Conservation (phyloP, 1,139 yeast genomes). For the Spencermartinsiella ligniputridi region DNA sequence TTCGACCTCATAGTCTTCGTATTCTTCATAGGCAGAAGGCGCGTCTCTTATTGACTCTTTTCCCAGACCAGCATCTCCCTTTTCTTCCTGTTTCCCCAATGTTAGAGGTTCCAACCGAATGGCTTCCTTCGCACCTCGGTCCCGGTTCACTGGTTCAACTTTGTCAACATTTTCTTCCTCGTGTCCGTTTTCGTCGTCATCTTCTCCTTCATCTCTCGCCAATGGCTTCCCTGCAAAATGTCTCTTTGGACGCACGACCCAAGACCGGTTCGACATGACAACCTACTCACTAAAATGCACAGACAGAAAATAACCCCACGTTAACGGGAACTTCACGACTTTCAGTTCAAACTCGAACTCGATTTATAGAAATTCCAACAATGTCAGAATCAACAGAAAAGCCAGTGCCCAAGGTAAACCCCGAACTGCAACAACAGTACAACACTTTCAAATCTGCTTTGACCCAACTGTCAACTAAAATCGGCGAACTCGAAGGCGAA, state of each 20-base stretch:
- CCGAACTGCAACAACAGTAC: slow-evolving; percentile 40
- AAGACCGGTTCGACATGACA: no score
- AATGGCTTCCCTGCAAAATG: slow-evolving; percentile 25
- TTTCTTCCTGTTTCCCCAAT: not conserved
- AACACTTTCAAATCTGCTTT: slow-evolving; percentile 37
- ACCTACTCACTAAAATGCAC: no score
- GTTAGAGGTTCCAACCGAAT: not conserved
- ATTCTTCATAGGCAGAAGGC: not conserved
- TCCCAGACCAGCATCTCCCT: not conserved
- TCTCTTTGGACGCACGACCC: slow-evolving; percentile 12
- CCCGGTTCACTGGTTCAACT: slow-evolving; percentile 6
- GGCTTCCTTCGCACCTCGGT: not conserved
- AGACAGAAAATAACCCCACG: not conserved
- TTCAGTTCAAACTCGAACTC: slow-evolving; percentile 2
- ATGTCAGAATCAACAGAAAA: slow-evolving; percentile 19
- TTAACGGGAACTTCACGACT: not conserved
- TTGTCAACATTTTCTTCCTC: slow-evolving; percentile 17
- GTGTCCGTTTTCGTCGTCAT: slow-evolving; percentile 15
- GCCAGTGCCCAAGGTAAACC: slow-evolving; percentile 22
- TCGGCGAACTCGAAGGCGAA: slow-evolving; percentile 40
- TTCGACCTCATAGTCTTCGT: not conserved
- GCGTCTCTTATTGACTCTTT: no score
- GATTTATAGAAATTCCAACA: slow-evolving; percentile 1
- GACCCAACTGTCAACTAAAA: slow-evolving; percentile 36
- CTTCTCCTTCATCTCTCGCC: slow-evolving; percentile 11